Evolutionary conservation across 495 filamentous ascomycete species (phyloP), one percentile per base, ranked within the genome.

Genomic region (Neurospora sublineolata): DNA sequence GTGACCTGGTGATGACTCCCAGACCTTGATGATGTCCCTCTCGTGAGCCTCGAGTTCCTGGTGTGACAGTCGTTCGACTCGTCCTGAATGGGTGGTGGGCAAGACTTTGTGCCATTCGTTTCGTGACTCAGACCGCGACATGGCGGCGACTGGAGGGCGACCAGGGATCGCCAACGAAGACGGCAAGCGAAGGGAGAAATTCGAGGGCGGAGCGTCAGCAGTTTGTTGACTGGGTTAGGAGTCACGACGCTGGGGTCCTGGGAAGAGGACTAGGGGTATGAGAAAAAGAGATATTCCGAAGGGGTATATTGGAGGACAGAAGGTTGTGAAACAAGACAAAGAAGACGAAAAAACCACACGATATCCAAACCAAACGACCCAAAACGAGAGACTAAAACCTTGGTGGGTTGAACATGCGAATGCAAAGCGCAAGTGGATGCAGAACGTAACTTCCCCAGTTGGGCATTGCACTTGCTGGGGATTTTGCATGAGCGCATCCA

Each of bases 31-130:
- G n/a, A 79, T 77, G 67, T 80, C 75, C 11, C 73, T 72, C 69
- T 80, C 79, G 41, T 73, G 73, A 14, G 72, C 73, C 52, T 81
- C 79, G 23, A 81, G 36, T 41, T 81, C 75, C 12, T 73, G 23
- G 16, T 73, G 69, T 9, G 75, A 68, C 16, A 81, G 73, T n/a
- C 79, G 73, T 36, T 78, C 74, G n/a, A 79, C 75, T 33, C 52
- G 52, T 1, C 74, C 78, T 3, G 75, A 68, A 58, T 75, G 76
- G 70, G 77, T 75, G 1, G 77, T 77, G 8, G 79, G 78, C 73
- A 80, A 68, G 41, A 80, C 79, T 4, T 76, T 81, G 16, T 75
- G 74, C 79, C 79, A 81, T 38, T 75, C 78, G 64, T 76, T 73
- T 27, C 71, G 76, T 30, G 71, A 46, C 69, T 80, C 76, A 36